Evolutionary conservation across 2,329 filamentous ascomycete genomes (phyloP).

Genomic region (Nakataea oryzae): DNA sequence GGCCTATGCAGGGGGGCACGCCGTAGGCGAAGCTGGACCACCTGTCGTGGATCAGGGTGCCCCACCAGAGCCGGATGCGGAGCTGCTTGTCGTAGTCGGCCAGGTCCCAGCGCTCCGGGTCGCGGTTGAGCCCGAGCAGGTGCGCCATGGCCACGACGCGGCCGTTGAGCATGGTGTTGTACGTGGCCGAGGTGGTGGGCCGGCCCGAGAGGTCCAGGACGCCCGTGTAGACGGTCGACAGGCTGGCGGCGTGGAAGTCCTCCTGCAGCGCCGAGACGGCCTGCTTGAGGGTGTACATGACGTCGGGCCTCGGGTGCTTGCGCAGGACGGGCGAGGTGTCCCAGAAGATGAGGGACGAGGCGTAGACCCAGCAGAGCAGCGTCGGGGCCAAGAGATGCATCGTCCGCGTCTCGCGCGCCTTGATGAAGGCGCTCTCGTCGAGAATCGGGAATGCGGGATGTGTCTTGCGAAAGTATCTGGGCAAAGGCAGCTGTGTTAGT

Average conservation of each 20-base stretch:
- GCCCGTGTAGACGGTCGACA: constrained; percentile 46
- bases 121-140: constrained; percentile 42
- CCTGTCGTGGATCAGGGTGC: constrained; percentile 40
- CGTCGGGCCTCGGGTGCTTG: constrained; percentile 40
- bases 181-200: constrained; percentile 48
- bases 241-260: constrained; percentile 44
- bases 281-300: constrained; percentile 51
- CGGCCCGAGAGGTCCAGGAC: constrained; percentile 49
- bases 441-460: constrained; percentile 53
- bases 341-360: constrained; percentile 49
- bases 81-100: constrained; percentile 36
- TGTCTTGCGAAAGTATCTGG: constrained; percentile 41
- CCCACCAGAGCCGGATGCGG: constrained; percentile 46
- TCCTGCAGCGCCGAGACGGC: constrained; percentile 50
- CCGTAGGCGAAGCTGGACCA: constrained; percentile 45
- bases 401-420: constrained; percentile 33
- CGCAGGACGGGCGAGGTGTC: constrained; percentile 34
- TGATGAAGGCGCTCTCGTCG: constrained; percentile 40
- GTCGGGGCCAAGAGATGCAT: constrained; percentile 37
- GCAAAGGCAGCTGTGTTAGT: constrained; percentile 28
- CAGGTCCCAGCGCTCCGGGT: constrained; percentile 42
- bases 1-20: constrained; percentile 36
- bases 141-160: constrained; percentile 40
- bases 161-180: constrained; percentile 40
- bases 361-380: constrained; percentile 46